Evolutionary conservation across 2,329 filamentous ascomycete species (phyloP).

Genomic region (Alternaria conjuncta): DNA sequence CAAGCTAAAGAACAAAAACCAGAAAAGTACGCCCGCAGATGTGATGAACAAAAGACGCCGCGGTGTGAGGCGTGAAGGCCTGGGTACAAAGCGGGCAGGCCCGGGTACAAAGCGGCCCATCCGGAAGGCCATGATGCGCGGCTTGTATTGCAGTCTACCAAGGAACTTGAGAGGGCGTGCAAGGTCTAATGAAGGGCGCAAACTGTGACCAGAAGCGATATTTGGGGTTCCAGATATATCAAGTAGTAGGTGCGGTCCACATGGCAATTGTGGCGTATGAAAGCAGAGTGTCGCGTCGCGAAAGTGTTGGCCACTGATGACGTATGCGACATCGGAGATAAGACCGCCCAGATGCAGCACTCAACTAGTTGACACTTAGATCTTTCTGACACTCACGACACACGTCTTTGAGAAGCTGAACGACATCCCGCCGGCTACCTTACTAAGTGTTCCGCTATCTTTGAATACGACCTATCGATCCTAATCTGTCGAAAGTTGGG

Average conservation of each 20-base stretch:
- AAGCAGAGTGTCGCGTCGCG: not conserved
- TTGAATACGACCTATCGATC: too few species aligned
- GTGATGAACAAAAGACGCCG: slow-evolving; percentile 33
- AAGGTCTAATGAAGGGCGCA: not conserved
- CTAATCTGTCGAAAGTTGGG: not conserved
- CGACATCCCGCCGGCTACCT: too few species aligned
- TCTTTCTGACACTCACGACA: not conserved
- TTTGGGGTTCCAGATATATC: not conserved
- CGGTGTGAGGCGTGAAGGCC: slow-evolving; percentile 19
- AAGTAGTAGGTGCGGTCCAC: not conserved
- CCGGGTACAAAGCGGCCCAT: slow-evolving; percentile 13
- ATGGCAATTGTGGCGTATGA: not conserved
- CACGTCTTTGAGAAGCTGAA: not conserved
- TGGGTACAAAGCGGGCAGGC: not conserved
- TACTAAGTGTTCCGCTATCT: not conserved
- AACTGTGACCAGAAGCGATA: not conserved
- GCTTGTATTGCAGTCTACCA: slow-evolving; percentile 47
- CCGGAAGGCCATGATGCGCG: slow-evolving; percentile 28
- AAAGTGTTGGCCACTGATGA: slow-evolving; percentile 9
- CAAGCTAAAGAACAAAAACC: slow-evolving; percentile 48
- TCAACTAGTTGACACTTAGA: not conserved
- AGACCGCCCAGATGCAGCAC: not conserved
- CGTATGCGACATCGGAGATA: slow-evolving; percentile 10
- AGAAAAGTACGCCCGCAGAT: slow-evolving; percentile 39
- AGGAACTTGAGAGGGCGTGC: not conserved